Evolutionary conservation across 2,329 filamentous ascomycete genomes (phyloP).

Genomic region (Colletotrichum cereale): DNA sequence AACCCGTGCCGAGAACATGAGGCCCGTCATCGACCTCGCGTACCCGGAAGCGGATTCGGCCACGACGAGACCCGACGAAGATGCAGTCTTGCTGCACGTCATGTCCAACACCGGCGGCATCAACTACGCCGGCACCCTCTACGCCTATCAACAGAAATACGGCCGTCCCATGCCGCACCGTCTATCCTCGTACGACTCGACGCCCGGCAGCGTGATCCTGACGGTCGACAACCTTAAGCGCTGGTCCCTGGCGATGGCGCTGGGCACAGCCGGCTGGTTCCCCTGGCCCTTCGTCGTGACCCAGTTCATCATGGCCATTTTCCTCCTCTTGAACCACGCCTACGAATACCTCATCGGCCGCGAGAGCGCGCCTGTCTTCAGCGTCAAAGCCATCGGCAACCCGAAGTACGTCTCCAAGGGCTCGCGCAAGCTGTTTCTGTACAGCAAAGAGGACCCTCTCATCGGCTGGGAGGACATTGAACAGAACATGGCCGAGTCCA

Average conservation of each 20-base stretch:
- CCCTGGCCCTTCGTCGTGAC: constrained; percentile 64
- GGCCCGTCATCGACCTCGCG: constrained; percentile 57
- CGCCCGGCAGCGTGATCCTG: constrained; percentile 61
- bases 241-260: constrained; percentile 66
- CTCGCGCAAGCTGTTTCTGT: constrained; percentile 67
- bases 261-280: constrained; percentile 60
- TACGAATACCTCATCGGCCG: constrained; percentile 53
- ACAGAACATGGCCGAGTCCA: constrained; percentile 62
- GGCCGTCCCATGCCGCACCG: constrained; percentile 59
- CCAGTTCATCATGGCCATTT: constrained; percentile 59
- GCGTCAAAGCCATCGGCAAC: constrained; percentile 16
- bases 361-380: constrained; percentile 53
- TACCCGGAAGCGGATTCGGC: constrained; percentile 45
- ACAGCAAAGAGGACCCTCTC: constrained; percentile 69
- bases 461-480: constrained; percentile 69
- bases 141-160: constrained; percentile 58
- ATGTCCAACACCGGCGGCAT: constrained; percentile 72
- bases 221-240: constrained; percentile 57
- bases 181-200: constrained; percentile 65
- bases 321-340: constrained; percentile 54
- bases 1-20: constrained; percentile 59
- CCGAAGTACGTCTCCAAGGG: constrained; percentile 46
- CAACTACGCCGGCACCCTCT: constrained; percentile 62
- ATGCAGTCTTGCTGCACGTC: constrained; percentile 60
- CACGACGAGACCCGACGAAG: constrained; percentile 11